Evolutionary conservation across 495 filamentous ascomycete species (phyloP).

Genomic region (Podospora anserina): DNA sequence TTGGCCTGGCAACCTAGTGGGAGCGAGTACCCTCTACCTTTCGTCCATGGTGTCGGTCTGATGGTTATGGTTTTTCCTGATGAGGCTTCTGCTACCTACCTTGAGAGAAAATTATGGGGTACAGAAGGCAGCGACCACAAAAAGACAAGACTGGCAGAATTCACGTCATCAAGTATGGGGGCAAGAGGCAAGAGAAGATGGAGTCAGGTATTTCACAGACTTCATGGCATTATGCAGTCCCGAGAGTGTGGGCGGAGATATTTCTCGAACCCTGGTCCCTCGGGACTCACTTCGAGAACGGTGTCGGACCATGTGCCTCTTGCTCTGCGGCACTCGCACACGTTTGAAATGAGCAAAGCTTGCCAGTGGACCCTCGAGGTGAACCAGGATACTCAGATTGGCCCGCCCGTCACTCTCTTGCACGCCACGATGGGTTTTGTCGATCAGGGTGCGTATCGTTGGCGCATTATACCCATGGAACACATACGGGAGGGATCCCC

Average conservation of each 20-base stretch:
- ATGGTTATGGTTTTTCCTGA: not conserved
- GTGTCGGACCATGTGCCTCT: conserved; percentile 26
- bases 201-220: conserved; percentile 28
- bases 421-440: conserved; percentile 39
- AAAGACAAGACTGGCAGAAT: conserved; percentile 10
- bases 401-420: conserved; percentile 23
- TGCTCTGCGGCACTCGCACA: conserved; percentile 31
- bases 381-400: conserved; percentile 34
- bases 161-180: conserved; percentile 10
- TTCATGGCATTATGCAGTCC: conserved; percentile 25
- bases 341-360: conserved; percentile 33
- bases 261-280: conserved; percentile 27
- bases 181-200: conserved; percentile 6
- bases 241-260: conserved; percentile 25
- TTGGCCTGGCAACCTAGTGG: not conserved
- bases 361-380: conserved; percentile 28
- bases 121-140: conserved; percentile 7
- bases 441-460: conserved; percentile 33
- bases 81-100: not conserved
- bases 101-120: not conserved
- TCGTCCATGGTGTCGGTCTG: conserved; percentile 27
- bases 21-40: conserved; percentile 19
- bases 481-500: conserved; percentile 18
- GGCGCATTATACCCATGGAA: conserved; percentile 23
- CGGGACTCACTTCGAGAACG: conserved; percentile 21